Evolutionary conservation across 441 rosid species (phyloP).

Genomic region (Arabidopsis lyrata): DNA sequence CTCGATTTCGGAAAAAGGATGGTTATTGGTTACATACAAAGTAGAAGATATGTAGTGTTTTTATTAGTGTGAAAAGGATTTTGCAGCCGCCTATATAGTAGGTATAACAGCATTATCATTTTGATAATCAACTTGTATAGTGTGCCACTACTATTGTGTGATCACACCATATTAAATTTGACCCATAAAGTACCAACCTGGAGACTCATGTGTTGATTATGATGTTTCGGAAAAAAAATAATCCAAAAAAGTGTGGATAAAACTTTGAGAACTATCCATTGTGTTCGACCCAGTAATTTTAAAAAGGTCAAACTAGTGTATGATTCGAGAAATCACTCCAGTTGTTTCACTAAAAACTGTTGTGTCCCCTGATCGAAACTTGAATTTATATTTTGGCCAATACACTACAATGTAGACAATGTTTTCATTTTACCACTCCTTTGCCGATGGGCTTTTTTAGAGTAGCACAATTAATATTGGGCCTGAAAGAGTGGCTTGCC

Average conservation of each 20-base stretch:
- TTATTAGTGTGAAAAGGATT: constrained; percentile 24
- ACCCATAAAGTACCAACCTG: constrained; percentile 11
- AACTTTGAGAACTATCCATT: background rate
- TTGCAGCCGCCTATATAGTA: constrained; percentile 23
- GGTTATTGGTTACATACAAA: background rate
- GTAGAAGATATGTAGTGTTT: background rate
- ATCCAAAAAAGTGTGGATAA: background rate
- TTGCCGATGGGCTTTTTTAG: constrained; percentile 6
- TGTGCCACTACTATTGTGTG: constrained; percentile 31
- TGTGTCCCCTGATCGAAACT: background rate
- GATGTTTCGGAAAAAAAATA: background rate
- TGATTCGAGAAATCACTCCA: constrained; percentile 5
- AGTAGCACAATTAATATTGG: constrained; percentile 9
- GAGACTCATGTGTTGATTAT: constrained; percentile 22
- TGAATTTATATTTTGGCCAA: background rate
- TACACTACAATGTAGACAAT: background rate
- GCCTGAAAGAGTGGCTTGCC: constrained; percentile 3
- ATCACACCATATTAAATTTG: constrained; percentile 22
- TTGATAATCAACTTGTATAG: constrained; percentile 25
- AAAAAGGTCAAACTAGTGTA: background rate
- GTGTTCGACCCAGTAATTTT: background rate
- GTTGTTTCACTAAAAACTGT: background rate
- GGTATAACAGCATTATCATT: constrained; percentile 25
- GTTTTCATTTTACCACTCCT: background rate
- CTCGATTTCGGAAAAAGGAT: constrained; percentile 4